Evolutionary conservation across 2,329 filamentous ascomycete species (phyloP).

Genomic region (Fusarium sp.): DNA sequence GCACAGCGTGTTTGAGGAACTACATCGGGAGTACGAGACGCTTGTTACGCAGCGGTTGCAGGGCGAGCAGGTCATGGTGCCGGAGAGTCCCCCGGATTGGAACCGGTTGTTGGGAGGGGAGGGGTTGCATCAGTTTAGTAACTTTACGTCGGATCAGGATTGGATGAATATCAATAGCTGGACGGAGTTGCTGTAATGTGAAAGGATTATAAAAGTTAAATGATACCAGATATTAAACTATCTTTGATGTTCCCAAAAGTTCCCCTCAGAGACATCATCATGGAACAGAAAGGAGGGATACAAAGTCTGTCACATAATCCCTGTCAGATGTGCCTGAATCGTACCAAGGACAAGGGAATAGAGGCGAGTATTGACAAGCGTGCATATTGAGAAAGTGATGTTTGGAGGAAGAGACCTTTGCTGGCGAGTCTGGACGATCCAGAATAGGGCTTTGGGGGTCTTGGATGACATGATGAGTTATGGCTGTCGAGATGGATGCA

Average conservation of each 20-base stretch:
- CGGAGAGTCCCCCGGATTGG: conserved; percentile 46
- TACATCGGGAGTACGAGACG: conserved; percentile 43
- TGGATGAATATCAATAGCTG: conserved; percentile 48
- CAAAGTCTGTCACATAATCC: neutral
- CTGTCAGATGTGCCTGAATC: neutral
- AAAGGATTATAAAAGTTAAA: neutral
- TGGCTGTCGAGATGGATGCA: neutral
- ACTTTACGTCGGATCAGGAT: conserved; percentile 41
- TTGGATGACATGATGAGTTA: neutral
- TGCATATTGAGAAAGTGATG: neutral
- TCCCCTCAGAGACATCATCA: neutral
- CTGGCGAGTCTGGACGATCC: neutral
- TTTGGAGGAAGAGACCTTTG: conserved; percentile 1
- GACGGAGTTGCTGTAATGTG: conserved; percentile 36
- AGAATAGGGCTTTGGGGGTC: neutral
- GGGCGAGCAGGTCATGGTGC: conserved; percentile 45
- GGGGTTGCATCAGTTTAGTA: conserved; percentile 31
- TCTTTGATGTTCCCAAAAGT: no score
- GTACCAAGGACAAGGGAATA: neutral
- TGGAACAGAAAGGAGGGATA: neutral
- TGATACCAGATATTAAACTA: no score
- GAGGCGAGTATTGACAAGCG: neutral
- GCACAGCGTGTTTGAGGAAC: conserved; percentile 47
- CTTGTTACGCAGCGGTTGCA: conserved; percentile 45
- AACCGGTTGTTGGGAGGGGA: conserved; percentile 44